A percentile compares a stretch with the other conserved stretches of the same genome.
Conservation (phyloP, 78 protist genomes). For the Dictyostelium firmibasis region DNA sequence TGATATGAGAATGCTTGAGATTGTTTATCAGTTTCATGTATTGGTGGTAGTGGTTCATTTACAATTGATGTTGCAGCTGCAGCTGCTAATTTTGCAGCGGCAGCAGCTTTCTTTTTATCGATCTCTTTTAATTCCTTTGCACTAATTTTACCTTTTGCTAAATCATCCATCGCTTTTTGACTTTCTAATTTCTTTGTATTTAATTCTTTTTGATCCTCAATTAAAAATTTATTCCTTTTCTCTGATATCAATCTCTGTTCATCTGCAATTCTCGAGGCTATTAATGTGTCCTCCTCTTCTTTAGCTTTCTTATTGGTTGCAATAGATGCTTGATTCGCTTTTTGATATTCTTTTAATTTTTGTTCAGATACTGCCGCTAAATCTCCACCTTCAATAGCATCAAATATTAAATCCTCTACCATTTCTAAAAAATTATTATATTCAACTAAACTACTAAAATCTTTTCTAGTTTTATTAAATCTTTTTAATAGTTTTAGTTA, state of each 20-base stretch:
- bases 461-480: conserved; percentile 43
- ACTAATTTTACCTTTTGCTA: conserved; percentile 63
- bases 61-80: not conserved
- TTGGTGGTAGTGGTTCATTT: conserved; percentile 12
- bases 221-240: conserved; percentile 4
- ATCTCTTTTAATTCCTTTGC: conserved; percentile 51
- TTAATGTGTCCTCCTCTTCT: conserved; percentile 34
- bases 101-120: conserved; percentile 32
- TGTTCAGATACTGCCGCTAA: not conserved
- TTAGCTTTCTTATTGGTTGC: conserved; percentile 6
- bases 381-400: conserved; percentile 37
- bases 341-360: conserved; percentile 47
- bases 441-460: conserved; percentile 11
- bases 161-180: conserved; percentile 46
- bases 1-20: conserved; percentile 6
- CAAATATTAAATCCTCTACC: conserved; percentile 55
- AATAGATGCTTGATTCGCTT: conserved; percentile 44
- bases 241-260: conserved; percentile 7
- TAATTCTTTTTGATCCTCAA: conserved; percentile 37
- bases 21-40: not conserved
- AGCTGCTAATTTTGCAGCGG: not conserved
- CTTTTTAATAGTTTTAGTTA: too few species aligned
- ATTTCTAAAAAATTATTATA: conserved; percentile 63
- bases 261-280: not conserved
- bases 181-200: not conserved